Base-by-base conservation (phyloP, 2,329 filamentous ascomycete species). In the Calonectria hawksworthii region DNA sequence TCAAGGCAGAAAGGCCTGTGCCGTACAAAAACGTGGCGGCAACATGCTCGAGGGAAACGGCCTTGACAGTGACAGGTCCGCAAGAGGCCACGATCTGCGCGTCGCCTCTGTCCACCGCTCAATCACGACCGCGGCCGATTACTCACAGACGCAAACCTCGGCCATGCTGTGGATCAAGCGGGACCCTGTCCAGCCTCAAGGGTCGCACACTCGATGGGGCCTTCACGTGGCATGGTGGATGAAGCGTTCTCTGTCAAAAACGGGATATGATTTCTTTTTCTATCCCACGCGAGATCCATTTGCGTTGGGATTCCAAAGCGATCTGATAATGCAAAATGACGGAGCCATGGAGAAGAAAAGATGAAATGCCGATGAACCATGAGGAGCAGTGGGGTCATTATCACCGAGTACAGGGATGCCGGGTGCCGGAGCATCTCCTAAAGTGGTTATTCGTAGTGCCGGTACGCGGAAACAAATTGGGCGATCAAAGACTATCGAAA, bases 11-110 rank as follows among this genome's bases (percentile, higher is more conserved):
- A 41, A 41, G 56, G 36, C 56, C 56, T 63, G 34, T 30, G 56
- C 56, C 56, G 56, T 30, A 63, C 32, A 63, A 63, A 63, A 63
- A 63, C 56, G 56, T 63, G 56, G 56, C 56, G 56, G 56, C 32
- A 44, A 18, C 28, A 9, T 9, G n/a, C 4, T 63, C 23, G 56
- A 23, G 18, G 36, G 7, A 41, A 41, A 21, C 34, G 56, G 36
- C 56, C 21, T 28, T 8, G n/a, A 63, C 18, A 23, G n/a, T 23
- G 56, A 23, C 56, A 28, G 18, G 13, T 23, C 23, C 7, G 18
- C 18, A 13, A 21, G 8, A 3, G 34, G 56, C 2, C 14, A 63
- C 41, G 56, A 63, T 41, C 56, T 28, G 36, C 56, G 23, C 7
- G 21, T 1, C 30, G 4, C 30, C 11, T 10, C 18, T 23, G 56